Evolutionary conservation across 768 basidiomycete genomes (phyloP).

Genomic region (Boletus reticulatus): DNA sequence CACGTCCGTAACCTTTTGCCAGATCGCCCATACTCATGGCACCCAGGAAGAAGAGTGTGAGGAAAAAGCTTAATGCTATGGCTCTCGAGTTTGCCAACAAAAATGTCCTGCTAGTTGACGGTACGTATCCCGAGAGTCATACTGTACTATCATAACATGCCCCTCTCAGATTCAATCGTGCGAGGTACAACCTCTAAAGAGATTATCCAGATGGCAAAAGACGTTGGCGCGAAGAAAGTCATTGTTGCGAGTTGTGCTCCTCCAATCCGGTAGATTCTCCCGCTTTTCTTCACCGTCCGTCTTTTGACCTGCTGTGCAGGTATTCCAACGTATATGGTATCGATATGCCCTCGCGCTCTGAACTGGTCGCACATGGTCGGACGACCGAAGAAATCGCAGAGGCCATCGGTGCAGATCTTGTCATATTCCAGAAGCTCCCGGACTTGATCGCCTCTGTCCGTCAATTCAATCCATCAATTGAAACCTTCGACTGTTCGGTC

Average conservation of each 20-base stretch:
- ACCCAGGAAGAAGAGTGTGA: constrained; percentile 84
- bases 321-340: constrained; percentile 97
- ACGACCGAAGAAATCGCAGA: constrained; percentile 67
- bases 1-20: constrained; percentile 22
- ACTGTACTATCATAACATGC: not conserved
- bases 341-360: constrained; percentile 96
- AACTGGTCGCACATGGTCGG: constrained; percentile 86
- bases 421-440: constrained; percentile 90
- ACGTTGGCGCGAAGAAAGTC: constrained; percentile 95
- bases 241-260: constrained; percentile 97
- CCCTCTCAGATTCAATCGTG: constrained; percentile 85
- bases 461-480: constrained; percentile 76
- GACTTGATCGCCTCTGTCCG: constrained; percentile 87
- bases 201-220: constrained; percentile 99
- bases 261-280: constrained; percentile 70
- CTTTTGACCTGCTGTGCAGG: constrained; percentile 35
- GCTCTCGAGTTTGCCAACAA: constrained; percentile 92
- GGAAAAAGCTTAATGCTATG: constrained; percentile 97
- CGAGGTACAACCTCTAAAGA: constrained; percentile 98
- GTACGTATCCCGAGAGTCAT: constrained; percentile 39
- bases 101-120: constrained; percentile 94
- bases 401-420: constrained; percentile 90
- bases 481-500: constrained; percentile 91
- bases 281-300: not conserved
- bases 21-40: constrained; percentile 1